Conservation (phyloP, 495 filamentous ascomycete species). For the Podospora bellae-mahoneyi region DNA sequence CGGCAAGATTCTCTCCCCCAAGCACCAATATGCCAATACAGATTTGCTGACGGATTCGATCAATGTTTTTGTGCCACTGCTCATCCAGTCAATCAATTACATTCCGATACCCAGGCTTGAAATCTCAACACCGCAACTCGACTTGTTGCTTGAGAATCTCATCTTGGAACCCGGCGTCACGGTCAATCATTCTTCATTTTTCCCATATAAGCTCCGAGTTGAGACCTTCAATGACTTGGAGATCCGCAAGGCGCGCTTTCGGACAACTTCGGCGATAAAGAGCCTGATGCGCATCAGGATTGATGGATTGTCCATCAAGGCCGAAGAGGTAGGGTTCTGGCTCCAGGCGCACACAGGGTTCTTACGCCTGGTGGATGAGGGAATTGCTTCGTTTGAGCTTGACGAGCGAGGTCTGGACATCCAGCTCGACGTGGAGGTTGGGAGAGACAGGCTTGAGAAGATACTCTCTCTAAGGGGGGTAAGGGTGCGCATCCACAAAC, state of each 20-base stretch:
- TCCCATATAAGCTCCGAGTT: conserved; percentile 76
- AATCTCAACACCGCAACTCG: conserved; percentile 74
- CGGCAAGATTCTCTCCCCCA: conserved; percentile 61
- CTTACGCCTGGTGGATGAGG: conserved; percentile 69
- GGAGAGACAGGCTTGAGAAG: conserved; percentile 67
- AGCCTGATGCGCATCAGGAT: conserved; percentile 72
- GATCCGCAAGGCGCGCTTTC: conserved; percentile 72
- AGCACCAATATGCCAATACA: conserved; percentile 51
- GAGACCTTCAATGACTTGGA: conserved; percentile 84
- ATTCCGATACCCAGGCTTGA: conserved; percentile 86
- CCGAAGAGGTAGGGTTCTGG: conserved; percentile 82
- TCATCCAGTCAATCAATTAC: conserved; percentile 74
- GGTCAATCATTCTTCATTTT: conserved; percentile 81
- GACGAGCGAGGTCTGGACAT: conserved; percentile 86
- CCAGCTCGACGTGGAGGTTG: conserved; percentile 75
- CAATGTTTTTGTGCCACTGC: conserved; percentile 74
- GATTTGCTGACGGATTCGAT: conserved; percentile 70
- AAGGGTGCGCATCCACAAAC: conserved; percentile 77
- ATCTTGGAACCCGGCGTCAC: conserved; percentile 85
- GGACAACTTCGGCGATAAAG: conserved; percentile 61
- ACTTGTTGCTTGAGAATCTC: conserved; percentile 84
- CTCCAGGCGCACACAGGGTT: conserved; percentile 61
- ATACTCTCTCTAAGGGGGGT: conserved; percentile 75
- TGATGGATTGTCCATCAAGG: conserved; percentile 74
- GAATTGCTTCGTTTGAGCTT: conserved; percentile 78